A percentile compares a stretch with the other conserved stretches of the same genome.
These are phyloP conservation scores for Nicotiana noctiflora DNA, from an alignment of 257 asterid species.

Conservation along the genomic window DNA sequence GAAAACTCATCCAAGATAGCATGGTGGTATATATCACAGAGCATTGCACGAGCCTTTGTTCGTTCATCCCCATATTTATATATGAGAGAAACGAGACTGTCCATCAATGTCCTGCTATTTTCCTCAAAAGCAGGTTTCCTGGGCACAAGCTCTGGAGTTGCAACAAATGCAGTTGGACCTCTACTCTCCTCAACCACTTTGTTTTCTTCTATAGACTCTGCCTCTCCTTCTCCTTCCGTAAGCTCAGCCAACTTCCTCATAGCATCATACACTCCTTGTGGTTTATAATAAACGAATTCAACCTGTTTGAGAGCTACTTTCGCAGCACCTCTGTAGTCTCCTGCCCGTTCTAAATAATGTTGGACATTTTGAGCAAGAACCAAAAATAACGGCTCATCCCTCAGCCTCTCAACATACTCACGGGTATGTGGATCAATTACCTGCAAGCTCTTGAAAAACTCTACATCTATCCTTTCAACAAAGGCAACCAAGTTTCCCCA, in stretches of 20 bases:
- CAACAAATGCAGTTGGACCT: constrained; percentile 63
- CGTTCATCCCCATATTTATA: constrained; percentile 85
- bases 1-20: constrained; percentile 84
- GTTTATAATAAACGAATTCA: constrained; percentile 83
- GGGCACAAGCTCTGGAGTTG: constrained; percentile 69
- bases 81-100: constrained; percentile 66
- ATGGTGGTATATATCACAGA: constrained; percentile 87
- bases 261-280: constrained; percentile 90
- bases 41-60: constrained; percentile 98
- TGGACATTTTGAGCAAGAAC: constrained; percentile 89
- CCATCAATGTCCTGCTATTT: constrained; percentile 76
- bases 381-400: constrained; percentile 73
- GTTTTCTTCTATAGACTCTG: constrained; percentile 45
- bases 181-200: constrained; percentile 49
- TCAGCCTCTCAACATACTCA: constrained; percentile 86
- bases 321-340: constrained; percentile 73
- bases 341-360: constrained; percentile 56
- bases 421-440: constrained; percentile 96
- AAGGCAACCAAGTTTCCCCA: constrained; percentile 98
- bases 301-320: constrained; percentile 91
- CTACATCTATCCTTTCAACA: constrained; percentile 76
- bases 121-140: constrained; percentile 82
- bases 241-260: constrained; percentile 83
- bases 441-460: constrained; percentile 86
- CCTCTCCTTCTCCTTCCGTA: constrained; percentile 33